A percentile compares a stretch with the other conserved stretches of the same genome.
Conservation (phyloP, 148 eudicot genomes). For the Selenicereus undatus region DNA sequence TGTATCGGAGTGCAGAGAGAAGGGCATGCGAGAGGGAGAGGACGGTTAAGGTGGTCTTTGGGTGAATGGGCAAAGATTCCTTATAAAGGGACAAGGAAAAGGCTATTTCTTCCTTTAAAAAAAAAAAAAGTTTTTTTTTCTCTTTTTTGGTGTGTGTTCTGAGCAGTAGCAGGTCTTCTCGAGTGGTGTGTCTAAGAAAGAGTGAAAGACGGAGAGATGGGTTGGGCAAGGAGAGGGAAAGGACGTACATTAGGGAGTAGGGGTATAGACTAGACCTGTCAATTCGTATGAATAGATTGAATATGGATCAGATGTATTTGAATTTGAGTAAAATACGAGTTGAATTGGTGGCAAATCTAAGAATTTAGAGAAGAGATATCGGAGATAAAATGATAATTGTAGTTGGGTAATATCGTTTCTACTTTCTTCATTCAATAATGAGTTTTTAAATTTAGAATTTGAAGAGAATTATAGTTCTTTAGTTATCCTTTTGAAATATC, state of each 20-base stretch:
- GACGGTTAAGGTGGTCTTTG: not conserved
- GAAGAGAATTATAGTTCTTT: too few relatives aligned
- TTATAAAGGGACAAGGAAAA: constrained; percentile 2
- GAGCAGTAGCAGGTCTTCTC: not conserved
- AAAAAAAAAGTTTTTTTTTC: not conserved
- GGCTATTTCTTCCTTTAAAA: not conserved
- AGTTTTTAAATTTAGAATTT: too few relatives aligned
- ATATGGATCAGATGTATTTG: too few relatives aligned
- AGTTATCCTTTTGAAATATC: too few relatives aligned
- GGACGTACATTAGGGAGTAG: not conserved
- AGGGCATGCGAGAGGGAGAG: not conserved
- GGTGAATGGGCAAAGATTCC: not conserved
- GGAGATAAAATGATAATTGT: too few relatives aligned
- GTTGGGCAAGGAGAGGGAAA: not conserved
- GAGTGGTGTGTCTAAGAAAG: not conserved
- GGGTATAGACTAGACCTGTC: too few relatives aligned
- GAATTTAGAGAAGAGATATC: too few relatives aligned
- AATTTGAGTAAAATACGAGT: too few relatives aligned
- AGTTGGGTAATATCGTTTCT: too few relatives aligned
- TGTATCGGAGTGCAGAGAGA: not conserved
- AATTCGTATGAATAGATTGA: too few relatives aligned
- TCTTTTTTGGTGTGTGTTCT: not conserved
- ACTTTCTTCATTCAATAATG: too few relatives aligned
- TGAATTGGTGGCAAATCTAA: too few relatives aligned
- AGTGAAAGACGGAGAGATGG: not conserved